Evolutionary conservation across 2,329 filamentous ascomycete genomes (phyloP), one percentile per base, ranked within the genome.

Genomic region (Aureobasidium mangrovei): DNA sequence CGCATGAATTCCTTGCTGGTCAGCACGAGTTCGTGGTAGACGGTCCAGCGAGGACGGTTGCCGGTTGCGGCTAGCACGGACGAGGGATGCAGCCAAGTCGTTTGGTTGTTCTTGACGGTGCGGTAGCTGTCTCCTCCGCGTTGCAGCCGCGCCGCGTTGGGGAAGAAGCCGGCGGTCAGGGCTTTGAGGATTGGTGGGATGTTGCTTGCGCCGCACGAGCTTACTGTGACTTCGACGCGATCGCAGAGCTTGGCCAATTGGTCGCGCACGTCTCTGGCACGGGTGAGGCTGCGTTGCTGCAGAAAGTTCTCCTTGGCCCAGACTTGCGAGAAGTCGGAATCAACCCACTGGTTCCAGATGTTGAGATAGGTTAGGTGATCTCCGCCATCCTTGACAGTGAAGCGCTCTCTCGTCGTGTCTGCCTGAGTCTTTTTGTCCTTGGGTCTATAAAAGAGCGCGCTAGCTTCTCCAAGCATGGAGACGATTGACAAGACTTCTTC

Each of bases 381-480:
- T 40, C 93, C 93, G 35, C 91, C 91, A 58, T 94, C 90, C 62
- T 89, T 88, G 66, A 91, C 77, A 0, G 89, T 95, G 71, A 97
- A 97, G 1, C 91, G 82, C 35, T 86, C 85, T 10, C 90, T 83
- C 0, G 93, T 93, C 58, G 86, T 88, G 69, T 98, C 91, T 9
- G 93, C 93, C 64, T 96, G 88, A 29, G 96, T 85, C 69, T 95
- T 95, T 76, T 97, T 96, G 72, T 98, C 91, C 67, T 96, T 95
- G 24, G 93, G 91, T 0, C 90, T 80, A 77, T 94, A 95, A 75
- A 96, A 98, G 4, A 98, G 79, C 0, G 90, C 85, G 3, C 85
- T 89, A 1, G 88, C 83, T 71, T 97, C 93, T 57, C 86, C 83
- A 0, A 97, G 79, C 88, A 97, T 95, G 40, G 91, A 83, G n/a